Base-by-base conservation (phyloP, 345 rosid species). In the Lumnitzera racemosa region DNA sequence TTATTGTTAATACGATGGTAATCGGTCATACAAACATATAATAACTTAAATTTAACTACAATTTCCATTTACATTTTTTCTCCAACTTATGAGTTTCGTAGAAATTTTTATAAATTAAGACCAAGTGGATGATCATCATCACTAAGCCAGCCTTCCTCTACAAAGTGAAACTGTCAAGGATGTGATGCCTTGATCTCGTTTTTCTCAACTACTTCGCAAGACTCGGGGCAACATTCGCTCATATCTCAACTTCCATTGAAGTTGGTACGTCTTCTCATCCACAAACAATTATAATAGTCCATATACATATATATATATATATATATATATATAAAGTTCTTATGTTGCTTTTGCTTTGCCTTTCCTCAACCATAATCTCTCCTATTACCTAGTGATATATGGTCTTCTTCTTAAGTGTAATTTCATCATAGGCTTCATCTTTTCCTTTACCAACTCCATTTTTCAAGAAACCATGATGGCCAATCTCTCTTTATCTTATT, bases 201-300 rank as follows among this genome's bases (percentile, higher is more conserved):
- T 61, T 67, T 46, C 61, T 56, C 80, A 70, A 64, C 81, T 12
- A 67, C 77, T 75, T 53, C 57, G 68, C 47, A 60, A 57, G 29
- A 57, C 53, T 36, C 52, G 6, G 24, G 41, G 53, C 67, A 47
- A 46, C 17, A 24, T 16, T 46, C 53, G 61, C 54, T 65, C 67
- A 67, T 58, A 70, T 53, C 69, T 68, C 71, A 75, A 74, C 70
- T 17, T 66, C 65, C 67, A 47, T 24, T 47, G 61, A 47, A 51
- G 62, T 55, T 53, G 62, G 29, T 59, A 31, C 53, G 23, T 56
- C 41, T 62, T 46, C 50, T 63, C 60, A 61, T 36, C 47, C 43
- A 36, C 43, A 36, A 36, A 36, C 11, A 36, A 36, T 36, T 36
- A 9, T 36, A 36, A 36, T 36, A 36, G 36, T 29, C 3, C 3